phyloP scores from a whole-genome alignment of 495 filamentous ascomycete genomes.

The Xylaria grammica region DNA sequence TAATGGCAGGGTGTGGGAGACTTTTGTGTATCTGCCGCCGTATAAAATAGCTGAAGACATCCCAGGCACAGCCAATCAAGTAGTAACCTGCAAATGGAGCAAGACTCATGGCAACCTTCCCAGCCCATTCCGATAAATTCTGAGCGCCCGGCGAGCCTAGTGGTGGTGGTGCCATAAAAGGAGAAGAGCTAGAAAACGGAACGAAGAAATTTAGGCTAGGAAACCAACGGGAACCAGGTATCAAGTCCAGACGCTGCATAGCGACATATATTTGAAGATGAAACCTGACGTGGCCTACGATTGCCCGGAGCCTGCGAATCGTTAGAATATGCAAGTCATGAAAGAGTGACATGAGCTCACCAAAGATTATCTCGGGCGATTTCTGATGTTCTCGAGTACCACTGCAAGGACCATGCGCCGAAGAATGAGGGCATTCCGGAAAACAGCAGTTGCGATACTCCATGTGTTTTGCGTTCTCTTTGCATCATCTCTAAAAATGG shows the following conservation, averaged over 20 bases:
- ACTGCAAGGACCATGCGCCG: constrained; percentile 29
- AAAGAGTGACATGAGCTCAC: constrained; percentile 8
- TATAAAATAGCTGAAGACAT: constrained; percentile 19
- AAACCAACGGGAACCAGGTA: constrained; percentile 42
- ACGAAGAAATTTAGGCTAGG: constrained; percentile 54
- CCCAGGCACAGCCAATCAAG: constrained; percentile 26
- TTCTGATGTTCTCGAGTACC: constrained; percentile 11
- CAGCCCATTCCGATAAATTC: constrained; percentile 38
- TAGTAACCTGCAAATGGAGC: constrained; percentile 46
- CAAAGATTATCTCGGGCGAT: neutral
- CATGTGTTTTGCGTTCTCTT: constrained; percentile 11
- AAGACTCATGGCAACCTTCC: constrained; percentile 32
- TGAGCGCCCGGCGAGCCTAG: constrained; percentile 30
- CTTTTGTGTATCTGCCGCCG: constrained; percentile 24
- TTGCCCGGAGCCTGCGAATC: constrained; percentile 32
- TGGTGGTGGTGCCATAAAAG: constrained; percentile 45
- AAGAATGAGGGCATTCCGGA: constrained; percentile 41
- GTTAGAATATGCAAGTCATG: constrained; percentile 17
- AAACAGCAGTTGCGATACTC: constrained; percentile 27
- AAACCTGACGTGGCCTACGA: constrained; percentile 43
- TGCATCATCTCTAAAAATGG: constrained; percentile 21
- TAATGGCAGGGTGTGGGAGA: constrained; percentile 29
- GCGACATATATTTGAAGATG: constrained; percentile 54
- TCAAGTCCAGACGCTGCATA: constrained; percentile 54
- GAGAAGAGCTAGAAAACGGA: constrained; percentile 54